Base-by-base conservation (phyloP, 805 yeast genomes). In the Danielia oregonensis region DNA sequence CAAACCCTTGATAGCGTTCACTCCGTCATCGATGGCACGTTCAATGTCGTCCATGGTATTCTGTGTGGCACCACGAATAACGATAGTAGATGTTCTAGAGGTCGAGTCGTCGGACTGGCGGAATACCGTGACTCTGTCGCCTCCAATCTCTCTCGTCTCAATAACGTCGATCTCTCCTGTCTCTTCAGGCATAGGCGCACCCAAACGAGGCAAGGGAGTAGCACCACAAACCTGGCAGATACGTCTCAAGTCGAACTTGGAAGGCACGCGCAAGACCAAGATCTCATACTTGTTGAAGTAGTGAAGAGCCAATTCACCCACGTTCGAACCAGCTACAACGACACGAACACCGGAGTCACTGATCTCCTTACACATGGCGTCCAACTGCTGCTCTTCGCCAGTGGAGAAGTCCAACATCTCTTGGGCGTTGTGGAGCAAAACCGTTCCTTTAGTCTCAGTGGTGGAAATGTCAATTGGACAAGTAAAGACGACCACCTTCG, bases 401-500 rank as follows among this genome's bases (percentile, higher is more conserved):
- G 83, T 86, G 47, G 95, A 78, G 67, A 93, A 93, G 54, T 88
- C 94, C 46, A 91, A 72, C 97, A 93, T 89, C 63, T 93, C 97
- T 61, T 91, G 75, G 9, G 98, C 98, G 54, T 87, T 89, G 66
- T 93, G 96, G 47, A 93, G 74, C 52, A 93, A 70, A 31, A 93
- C 98, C 11, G 98, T 93, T 32, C 98, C 97, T 66, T 91, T 91
- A 15, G 97, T 91, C 67, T 93, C 98, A n/a, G 98, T 89, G 41
- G 88, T 82, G 10, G 96, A 82, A 41, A 86, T 86, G 63, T 93
- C 98, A 36, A 93, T 78, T 17, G 97, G 97, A 60, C 95, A 82
- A 6, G 96, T 87, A 68, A 72, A 93, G 2, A 88, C 89, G 7
- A 86, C 98, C 29, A 93, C 97, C 59, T 86, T 88, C 12, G 94